Conservation (phyloP, 2,329 filamentous ascomycete species). For the Ramularia endophylla region DNA sequence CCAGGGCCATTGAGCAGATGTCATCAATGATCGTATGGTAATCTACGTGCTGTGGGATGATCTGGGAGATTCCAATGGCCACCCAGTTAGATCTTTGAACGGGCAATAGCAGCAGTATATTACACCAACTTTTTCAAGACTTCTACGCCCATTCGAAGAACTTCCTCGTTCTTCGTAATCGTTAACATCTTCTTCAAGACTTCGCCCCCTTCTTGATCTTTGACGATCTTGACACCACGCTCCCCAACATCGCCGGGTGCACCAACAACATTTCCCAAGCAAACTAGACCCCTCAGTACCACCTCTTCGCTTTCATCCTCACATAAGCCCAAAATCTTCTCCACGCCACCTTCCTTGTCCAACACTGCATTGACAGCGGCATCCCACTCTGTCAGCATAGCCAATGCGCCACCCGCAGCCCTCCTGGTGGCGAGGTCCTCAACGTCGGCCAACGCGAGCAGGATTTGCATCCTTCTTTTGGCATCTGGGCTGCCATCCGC, state of each 20-base stretch:
- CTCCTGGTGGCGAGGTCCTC: constrained; percentile 73
- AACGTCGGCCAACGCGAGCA: constrained; percentile 81
- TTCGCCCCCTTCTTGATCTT: constrained; percentile 55
- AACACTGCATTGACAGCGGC: constrained; percentile 66
- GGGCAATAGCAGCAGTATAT: too few species aligned
- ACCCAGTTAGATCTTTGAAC: too few species aligned
- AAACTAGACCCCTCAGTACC: constrained; percentile 65
- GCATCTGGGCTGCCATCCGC: constrained; percentile 62
- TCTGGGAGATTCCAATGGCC: too few species aligned
- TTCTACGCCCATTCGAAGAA: constrained; percentile 42
- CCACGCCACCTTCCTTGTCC: constrained; percentile 62
- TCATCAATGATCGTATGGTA: too few species aligned
- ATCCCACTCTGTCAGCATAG: constrained; percentile 75
- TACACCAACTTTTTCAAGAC: constrained; percentile 1
- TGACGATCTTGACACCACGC: constrained; percentile 55
- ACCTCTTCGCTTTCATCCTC: constrained; percentile 62
- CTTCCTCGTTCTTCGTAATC: constrained; percentile 61
- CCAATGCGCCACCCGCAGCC: constrained; percentile 82
- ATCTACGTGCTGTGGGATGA: too few species aligned
- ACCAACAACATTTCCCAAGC: constrained; percentile 57
- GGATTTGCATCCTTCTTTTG: constrained; percentile 68
- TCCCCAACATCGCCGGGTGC: constrained; percentile 61
- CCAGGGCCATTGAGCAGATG: too few species aligned
- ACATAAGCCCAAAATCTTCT: constrained; percentile 75
- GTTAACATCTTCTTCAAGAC: constrained; percentile 64